Percentiles rank a stretch among this genome's conserved stretches.
phyloP scores from a whole-genome alignment of 2,329 filamentous ascomycete species.

The Neonectria magnoliae region DNA sequence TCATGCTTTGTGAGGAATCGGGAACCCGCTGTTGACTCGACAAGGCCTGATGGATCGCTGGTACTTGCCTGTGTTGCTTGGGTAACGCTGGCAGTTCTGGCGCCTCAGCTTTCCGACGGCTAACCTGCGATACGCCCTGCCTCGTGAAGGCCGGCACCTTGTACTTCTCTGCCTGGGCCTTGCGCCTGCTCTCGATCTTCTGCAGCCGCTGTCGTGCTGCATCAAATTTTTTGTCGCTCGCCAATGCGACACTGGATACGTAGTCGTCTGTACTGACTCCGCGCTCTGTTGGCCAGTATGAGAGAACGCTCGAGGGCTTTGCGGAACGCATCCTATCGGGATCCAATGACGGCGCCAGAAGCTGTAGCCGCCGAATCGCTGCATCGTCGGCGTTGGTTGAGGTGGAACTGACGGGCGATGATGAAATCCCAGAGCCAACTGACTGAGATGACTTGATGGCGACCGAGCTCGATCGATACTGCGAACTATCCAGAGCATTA shows the following conservation, averaged over 20 bases:
- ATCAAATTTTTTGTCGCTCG: slow-evolving; percentile 49
- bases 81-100: slow-evolving; percentile 27
- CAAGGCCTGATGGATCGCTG: slow-evolving; percentile 44
- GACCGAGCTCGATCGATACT: slow-evolving; percentile 25
- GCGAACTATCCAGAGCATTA: slow-evolving; percentile 17
- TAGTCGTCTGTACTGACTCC: slow-evolving; percentile 50
- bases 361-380: slow-evolving; percentile 48
- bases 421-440: slow-evolving; percentile 32
- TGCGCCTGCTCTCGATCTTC: slow-evolving; percentile 47
- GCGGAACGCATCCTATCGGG: slow-evolving; percentile 39
- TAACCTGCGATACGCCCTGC: slow-evolving; percentile 36
- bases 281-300: slow-evolving; percentile 52
- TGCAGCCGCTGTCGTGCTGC: slow-evolving; percentile 47
- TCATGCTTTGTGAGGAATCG: slow-evolving; percentile 49
- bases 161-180: slow-evolving; percentile 48
- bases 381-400: slow-evolving; percentile 35
- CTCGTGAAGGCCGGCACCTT: slow-evolving; percentile 44
- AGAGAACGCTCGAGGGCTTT: slow-evolving; percentile 46
- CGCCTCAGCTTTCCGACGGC: slow-evolving; percentile 24
- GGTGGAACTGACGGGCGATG: slow-evolving; percentile 29
- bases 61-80: slow-evolving; percentile 23
- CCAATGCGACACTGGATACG: slow-evolving; percentile 51
- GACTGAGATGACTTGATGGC: slow-evolving; percentile 42
- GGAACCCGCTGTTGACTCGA: slow-evolving; percentile 49
- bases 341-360: slow-evolving; percentile 47